Evolutionary conservation across 768 basidiomycete genomes (phyloP).

Genomic region (Boletus rubescentipes): DNA sequence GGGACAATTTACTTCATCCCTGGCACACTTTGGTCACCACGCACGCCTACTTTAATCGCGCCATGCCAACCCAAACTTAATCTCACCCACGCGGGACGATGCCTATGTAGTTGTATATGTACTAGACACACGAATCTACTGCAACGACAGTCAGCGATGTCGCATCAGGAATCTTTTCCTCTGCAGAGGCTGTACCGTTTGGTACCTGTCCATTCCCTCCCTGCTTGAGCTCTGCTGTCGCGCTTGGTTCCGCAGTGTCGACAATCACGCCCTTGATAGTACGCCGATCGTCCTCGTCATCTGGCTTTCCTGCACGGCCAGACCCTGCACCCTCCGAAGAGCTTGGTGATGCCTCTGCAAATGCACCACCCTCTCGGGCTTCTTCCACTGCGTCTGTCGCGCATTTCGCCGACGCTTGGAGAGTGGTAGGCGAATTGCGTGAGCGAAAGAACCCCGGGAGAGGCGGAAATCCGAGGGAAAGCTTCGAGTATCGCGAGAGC

Average conservation of each 20-base stretch:
- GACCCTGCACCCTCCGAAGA: constrained; percentile 9
- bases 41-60: constrained; percentile 7
- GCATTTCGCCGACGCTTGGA: constrained; percentile 24
- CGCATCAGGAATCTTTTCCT: constrained; percentile 23
- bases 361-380: constrained; percentile 19
- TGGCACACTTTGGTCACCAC: constrained; percentile 22
- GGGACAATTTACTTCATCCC: constrained; percentile 18
- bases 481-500: constrained; percentile 40
- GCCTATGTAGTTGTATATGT: too few species aligned
- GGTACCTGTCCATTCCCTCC: constrained; percentile 7
- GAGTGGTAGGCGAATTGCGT: constrained; percentile 52
- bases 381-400: constrained; percentile 22
- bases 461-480: constrained; percentile 55
- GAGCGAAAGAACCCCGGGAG: constrained; percentile 63
- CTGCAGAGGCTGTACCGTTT: constrained; percentile 10
- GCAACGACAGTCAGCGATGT: constrained; percentile 18
- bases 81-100: constrained; percentile 3
- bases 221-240: constrained; percentile 12
- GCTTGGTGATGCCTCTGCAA: constrained; percentile 2
- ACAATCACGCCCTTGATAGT: constrained; percentile 34
- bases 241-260: constrained; percentile 15
- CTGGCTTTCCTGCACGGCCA: constrained; percentile 11
- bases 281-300: constrained; percentile 46
- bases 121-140: constrained; percentile 21
- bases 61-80: constrained; percentile 14